A percentile compares a stretch with the other conserved stretches of the same genome.
These are phyloP conservation scores for Mycena maculata DNA, from an alignment of 768 basidiomycete species.

Conservation along the genomic window DNA sequence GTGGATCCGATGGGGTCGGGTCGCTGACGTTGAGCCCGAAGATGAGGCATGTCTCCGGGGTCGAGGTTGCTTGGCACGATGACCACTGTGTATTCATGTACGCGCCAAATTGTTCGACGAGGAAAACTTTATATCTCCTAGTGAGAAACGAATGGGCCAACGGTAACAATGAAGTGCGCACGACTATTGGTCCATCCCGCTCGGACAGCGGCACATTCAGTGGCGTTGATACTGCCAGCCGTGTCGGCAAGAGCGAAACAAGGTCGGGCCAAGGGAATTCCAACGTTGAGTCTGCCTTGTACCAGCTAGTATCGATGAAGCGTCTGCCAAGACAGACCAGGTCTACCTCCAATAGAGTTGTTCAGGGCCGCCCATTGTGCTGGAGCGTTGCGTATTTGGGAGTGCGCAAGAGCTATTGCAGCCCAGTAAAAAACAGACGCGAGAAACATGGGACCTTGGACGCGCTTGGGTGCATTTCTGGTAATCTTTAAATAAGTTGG, in stretches of 20 bases:
- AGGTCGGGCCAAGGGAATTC: constrained; percentile 34
- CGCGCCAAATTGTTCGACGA: constrained; percentile 33
- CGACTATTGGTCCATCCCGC: constrained; percentile 27
- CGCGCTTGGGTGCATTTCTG: neutral
- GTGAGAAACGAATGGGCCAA: neutral
- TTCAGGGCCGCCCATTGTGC: constrained; percentile 30
- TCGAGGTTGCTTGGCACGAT: constrained; percentile 47
- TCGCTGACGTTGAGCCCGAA: constrained; percentile 35
- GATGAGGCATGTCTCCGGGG: constrained; percentile 44
- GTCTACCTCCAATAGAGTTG: constrained; percentile 27
- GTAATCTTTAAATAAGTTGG: too few relatives aligned
- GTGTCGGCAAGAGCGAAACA: constrained; percentile 26
- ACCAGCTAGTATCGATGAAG: too few relatives aligned
- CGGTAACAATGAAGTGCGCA: neutral
- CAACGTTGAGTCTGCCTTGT: constrained; percentile 30
- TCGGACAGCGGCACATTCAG: constrained; percentile 28
- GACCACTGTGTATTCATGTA: constrained; percentile 50
- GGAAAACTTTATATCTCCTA: constrained; percentile 22
- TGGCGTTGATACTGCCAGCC: constrained; percentile 13
- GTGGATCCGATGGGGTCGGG: constrained; percentile 32
- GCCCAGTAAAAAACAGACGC: constrained; percentile 9
- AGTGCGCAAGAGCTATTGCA: neutral
- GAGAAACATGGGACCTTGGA: constrained; percentile 13
- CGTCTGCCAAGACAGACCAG: too few relatives aligned
- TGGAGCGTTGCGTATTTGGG: constrained; percentile 6